phyloP scores from a whole-genome alignment of 192 early-diverging fungal genomes.

The Coemansia sp. region DNA sequence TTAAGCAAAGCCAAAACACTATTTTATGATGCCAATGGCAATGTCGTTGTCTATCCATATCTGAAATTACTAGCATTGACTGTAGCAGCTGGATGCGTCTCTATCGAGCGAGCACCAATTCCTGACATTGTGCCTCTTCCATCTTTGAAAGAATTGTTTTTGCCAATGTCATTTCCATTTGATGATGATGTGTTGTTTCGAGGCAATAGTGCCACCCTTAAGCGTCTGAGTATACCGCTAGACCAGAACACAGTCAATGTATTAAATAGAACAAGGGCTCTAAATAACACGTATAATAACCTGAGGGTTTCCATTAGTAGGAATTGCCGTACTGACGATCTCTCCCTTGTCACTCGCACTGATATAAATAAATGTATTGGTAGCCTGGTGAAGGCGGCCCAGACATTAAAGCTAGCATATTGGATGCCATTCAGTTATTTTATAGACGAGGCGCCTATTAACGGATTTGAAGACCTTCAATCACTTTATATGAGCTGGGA shows the following conservation, averaged over 20 bases:
- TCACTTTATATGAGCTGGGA: neutral
- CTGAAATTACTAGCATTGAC: neutral
- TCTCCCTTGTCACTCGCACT: slow-evolving; percentile 81
- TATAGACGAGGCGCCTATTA: neutral
- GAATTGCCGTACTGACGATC: slow-evolving; percentile 87
- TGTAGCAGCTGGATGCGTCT: neutral
- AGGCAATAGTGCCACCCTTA: slow-evolving; percentile 1
- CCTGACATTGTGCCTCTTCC: neutral
- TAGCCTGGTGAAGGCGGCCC: slow-evolving; percentile 16
- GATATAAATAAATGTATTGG: slow-evolving; percentile 93
- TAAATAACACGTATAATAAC: slow-evolving; percentile 77
- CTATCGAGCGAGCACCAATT: neutral
- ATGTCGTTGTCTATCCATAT: neutral
- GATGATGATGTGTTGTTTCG: neutral
- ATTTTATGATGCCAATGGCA: neutral
- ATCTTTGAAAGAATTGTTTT: neutral
- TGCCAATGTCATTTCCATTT: neutral
- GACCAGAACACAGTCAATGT: neutral
- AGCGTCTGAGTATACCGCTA: neutral
- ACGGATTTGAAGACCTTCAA: neutral
- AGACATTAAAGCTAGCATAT: neutral
- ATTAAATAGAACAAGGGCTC: slow-evolving; percentile 59
- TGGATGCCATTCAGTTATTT: too few relatives aligned
- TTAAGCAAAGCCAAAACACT: neutral
- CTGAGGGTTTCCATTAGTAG: slow-evolving; percentile 86